Evolutionary conservation across 768 basidiomycete species (phyloP).

Genomic region (Cubamyces sp.): DNA sequence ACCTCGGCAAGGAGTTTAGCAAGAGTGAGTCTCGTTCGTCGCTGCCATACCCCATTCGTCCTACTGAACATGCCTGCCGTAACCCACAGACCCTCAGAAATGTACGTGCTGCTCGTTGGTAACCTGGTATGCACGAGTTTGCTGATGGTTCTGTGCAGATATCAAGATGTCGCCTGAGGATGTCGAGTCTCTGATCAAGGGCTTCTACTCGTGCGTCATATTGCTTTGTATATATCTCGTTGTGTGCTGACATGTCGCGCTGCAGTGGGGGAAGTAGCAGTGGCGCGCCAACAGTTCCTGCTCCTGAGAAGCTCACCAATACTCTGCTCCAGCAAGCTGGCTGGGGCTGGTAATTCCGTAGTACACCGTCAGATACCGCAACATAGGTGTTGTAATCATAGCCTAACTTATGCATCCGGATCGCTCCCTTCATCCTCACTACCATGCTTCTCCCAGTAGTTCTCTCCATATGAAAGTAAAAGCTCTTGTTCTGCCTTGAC

Average conservation of each 20-base stretch:
- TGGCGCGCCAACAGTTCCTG: slow-evolving; percentile 11
- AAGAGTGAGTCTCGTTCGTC: slow-evolving; percentile 58
- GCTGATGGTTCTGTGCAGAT: slow-evolving; percentile 47
- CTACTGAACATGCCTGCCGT: slow-evolving; percentile 1
- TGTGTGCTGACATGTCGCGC: not conserved
- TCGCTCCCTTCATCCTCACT: not conserved
- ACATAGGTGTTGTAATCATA: not conserved
- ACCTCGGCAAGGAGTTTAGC: slow-evolving; percentile 82
- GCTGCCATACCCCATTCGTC: not conserved
- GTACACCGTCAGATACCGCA: not conserved
- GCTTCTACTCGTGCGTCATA: slow-evolving; percentile 49
- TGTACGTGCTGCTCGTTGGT: slow-evolving; percentile 45
- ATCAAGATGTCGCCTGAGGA: slow-evolving; percentile 79
- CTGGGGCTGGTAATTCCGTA: slow-evolving; percentile 30
- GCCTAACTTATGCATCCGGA: not conserved
- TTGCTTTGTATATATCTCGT: not conserved
- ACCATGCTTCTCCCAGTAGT: slow-evolving; percentile 31
- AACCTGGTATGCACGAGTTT: not conserved
- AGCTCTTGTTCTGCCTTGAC: slow-evolving; percentile 40
- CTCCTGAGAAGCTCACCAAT: slow-evolving; percentile 31
- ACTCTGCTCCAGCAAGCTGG: slow-evolving; percentile 34
- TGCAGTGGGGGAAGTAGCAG: slow-evolving; percentile 22
- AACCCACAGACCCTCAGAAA: slow-evolving; percentile 63
- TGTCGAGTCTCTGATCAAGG: slow-evolving; percentile 70
- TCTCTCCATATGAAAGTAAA: slow-evolving; percentile 40